These are phyloP conservation scores for Hericium coralloides DNA, from an alignment of 768 basidiomycete species.

Conservation along the genomic window DNA sequence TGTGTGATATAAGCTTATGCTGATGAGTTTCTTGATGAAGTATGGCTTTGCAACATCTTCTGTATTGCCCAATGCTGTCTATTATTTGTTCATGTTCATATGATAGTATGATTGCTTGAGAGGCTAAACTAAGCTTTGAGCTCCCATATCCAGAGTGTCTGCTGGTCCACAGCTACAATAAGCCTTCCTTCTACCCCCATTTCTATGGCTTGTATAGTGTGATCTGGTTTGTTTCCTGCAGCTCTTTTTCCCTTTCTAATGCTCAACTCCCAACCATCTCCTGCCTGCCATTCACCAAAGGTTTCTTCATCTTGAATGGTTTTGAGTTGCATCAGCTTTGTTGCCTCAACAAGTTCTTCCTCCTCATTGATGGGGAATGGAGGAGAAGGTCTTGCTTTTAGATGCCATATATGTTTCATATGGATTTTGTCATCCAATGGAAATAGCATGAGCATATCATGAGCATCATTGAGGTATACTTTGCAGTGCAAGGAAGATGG, in stretches of 20 bases:
- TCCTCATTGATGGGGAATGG: conserved; percentile 27
- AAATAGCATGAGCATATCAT: conserved; percentile 46
- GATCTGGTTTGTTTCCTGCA: too few relatives aligned
- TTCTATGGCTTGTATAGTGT: neutral
- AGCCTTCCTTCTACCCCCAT: neutral
- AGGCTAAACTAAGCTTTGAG: neutral
- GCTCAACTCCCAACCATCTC: neutral
- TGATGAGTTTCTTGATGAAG: too few relatives aligned
- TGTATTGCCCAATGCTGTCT: too few relatives aligned
- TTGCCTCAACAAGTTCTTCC: neutral
- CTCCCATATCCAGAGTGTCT: neutral
- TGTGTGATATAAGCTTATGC: neutral
- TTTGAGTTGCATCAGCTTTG: neutral
- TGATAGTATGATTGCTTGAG: neutral
- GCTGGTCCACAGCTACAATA: neutral
- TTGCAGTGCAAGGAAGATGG: conserved; percentile 29
- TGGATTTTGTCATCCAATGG: conserved; percentile 32
- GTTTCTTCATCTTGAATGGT: too few relatives aligned
- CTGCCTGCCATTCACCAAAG: neutral
- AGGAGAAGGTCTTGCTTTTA: conserved; percentile 34
- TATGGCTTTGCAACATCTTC: too few relatives aligned
- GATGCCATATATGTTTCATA: conserved; percentile 37
- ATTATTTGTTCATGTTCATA: neutral
- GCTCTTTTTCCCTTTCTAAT: neutral
- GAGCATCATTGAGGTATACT: conserved; percentile 26